These are phyloP conservation scores for Candida takata DNA, from an alignment of 805 yeast genomes.

Conservation along the genomic window DNA sequence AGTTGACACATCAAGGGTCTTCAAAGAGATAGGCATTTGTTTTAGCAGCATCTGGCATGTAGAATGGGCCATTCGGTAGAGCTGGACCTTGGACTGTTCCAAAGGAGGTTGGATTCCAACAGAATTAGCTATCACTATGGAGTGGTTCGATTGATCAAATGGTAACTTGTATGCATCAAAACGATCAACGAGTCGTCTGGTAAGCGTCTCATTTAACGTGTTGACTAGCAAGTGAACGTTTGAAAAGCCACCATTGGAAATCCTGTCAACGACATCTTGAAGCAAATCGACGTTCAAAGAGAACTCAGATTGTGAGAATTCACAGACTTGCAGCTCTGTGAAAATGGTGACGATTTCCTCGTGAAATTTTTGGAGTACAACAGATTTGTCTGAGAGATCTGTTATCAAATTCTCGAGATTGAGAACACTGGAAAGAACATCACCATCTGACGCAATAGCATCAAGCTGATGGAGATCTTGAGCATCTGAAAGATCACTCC, in stretches of 20 bases:
- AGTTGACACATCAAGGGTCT: slow-evolving; percentile 10
- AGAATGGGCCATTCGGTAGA: slow-evolving; percentile 23
- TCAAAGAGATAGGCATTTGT: slow-evolving; percentile 23
- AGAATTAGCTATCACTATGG: slow-evolving; percentile 29
- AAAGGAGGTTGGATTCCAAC: slow-evolving; percentile 37
- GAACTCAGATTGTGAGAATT: slow-evolving; percentile 20
- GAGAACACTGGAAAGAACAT: slow-evolving; percentile 24
- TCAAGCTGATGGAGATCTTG: slow-evolving; percentile 37
- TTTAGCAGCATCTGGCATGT: slow-evolving; percentile 15
- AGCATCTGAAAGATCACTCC: slow-evolving; percentile 48
- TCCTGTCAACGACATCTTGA: slow-evolving; percentile 30
- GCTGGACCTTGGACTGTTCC: slow-evolving; percentile 27
- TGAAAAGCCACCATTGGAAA: slow-evolving; percentile 31
- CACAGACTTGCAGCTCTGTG: slow-evolving; percentile 22
- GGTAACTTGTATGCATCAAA: slow-evolving; percentile 9
- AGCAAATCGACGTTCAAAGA: slow-evolving; percentile 18
- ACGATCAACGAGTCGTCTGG: slow-evolving; percentile 24
- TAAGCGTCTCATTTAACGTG: slow-evolving; percentile 28
- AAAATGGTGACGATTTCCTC: slow-evolving; percentile 18
- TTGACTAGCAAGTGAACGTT: slow-evolving; percentile 28
- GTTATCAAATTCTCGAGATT: slow-evolving; percentile 27
- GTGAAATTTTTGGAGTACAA: slow-evolving; percentile 26
- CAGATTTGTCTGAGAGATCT: slow-evolving; percentile 26
- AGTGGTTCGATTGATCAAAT: slow-evolving; percentile 23
- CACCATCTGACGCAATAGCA: slow-evolving; percentile 24